Conservation (phyloP, 441 rosid genomes). For the Pelargonium australe region DNA sequence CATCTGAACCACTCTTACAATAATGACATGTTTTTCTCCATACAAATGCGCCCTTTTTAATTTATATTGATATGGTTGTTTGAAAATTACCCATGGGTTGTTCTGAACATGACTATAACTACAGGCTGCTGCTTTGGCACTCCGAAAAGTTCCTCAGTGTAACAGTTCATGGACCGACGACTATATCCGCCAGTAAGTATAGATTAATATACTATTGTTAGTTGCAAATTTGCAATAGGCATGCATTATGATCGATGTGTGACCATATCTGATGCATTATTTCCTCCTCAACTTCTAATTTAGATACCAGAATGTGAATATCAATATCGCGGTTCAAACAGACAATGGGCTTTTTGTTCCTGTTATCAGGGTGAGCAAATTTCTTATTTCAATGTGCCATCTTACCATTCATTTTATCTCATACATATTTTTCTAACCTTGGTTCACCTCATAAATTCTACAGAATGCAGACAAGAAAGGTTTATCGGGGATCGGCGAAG, state of each 20-base stretch:
- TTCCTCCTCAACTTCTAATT: constrained; percentile 14
- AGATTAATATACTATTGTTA: not conserved
- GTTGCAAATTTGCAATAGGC: not conserved
- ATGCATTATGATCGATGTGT: not conserved
- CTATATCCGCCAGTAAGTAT: constrained; percentile 82
- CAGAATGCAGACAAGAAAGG: constrained; percentile 93
- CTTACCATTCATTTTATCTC: constrained; percentile 1
- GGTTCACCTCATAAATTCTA: constrained; percentile 20
- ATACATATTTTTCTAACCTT: not conserved
- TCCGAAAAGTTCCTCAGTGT: constrained; percentile 86
- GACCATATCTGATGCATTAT: constrained; percentile 2
- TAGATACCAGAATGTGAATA: constrained; percentile 74
- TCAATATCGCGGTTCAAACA: constrained; percentile 85
- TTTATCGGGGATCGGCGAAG: constrained; percentile 59
- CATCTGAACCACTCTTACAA: not conserved
- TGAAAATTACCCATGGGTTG: not conserved
- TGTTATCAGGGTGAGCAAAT: constrained; percentile 56
- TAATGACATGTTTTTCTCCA: not conserved
- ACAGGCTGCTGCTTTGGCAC: constrained; percentile 96
- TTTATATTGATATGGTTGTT: not conserved
- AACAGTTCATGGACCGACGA: constrained; percentile 96
- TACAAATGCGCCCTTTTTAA: not conserved
- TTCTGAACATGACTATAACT: constrained; percentile 15
- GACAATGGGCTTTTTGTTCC: constrained; percentile 87
- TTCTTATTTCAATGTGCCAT: constrained; percentile 8